These are phyloP conservation scores for Croton laevigatus DNA, from an alignment of 441 rosid species.

Conservation along the genomic window DNA sequence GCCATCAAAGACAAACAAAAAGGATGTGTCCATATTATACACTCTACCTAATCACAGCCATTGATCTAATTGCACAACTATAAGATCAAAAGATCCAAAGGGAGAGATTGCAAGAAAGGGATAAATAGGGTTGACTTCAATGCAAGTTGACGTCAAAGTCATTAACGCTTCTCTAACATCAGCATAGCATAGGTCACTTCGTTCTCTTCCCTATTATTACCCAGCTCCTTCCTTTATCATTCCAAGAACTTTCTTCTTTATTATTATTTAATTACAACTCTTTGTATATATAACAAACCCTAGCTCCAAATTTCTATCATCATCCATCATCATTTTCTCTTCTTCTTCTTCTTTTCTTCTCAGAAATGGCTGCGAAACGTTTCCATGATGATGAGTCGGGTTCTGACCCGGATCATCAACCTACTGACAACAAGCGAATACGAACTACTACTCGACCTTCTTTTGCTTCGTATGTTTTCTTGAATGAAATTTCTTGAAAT, in stretches of 20 bases:
- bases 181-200: conserved; percentile 13
- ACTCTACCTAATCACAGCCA: neutral
- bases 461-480: conserved; percentile 46
- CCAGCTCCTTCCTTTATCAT: conserved; percentile 51
- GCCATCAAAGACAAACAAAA: neutral
- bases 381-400: conserved; percentile 28
- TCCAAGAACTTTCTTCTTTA: conserved; percentile 55
- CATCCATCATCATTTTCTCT: neutral
- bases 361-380: conserved; percentile 57
- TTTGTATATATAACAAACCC: neutral
- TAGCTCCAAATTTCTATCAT: neutral
- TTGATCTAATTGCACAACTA: neutral
- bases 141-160: conserved; percentile 60
- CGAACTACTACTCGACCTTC: conserved; percentile 37
- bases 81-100: neutral
- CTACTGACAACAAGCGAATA: conserved; percentile 47
- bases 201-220: conserved; percentile 22
- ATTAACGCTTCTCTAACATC: conserved; percentile 22
- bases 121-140: conserved; percentile 17
- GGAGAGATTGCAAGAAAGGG: neutral
- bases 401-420: conserved; percentile 34
- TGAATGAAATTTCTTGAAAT: neutral
- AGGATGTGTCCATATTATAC: neutral
- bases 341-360: neutral
- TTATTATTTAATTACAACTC: conserved; percentile 4